Conservation (phyloP, 1,284 basidiomycete genomes). For the Leccinum holopus region DNA sequence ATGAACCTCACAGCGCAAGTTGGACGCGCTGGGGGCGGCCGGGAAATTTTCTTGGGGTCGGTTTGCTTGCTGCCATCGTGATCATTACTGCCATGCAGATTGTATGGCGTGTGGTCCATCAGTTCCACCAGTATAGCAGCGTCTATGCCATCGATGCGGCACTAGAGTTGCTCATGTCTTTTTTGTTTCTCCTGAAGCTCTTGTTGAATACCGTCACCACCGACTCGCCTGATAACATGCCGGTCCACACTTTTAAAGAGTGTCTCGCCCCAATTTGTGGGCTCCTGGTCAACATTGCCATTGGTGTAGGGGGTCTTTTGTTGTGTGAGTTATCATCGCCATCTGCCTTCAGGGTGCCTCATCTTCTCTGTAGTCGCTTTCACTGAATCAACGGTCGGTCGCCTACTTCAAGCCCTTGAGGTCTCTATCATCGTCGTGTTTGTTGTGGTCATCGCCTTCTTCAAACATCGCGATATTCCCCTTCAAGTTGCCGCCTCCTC, state of each 20-base stretch:
- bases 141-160: constrained; percentile 59
- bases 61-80: constrained; percentile 44
- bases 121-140: constrained; percentile 44
- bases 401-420: constrained; percentile 66
- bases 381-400: constrained; percentile 67
- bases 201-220: constrained; percentile 52
- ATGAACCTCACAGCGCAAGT: constrained; percentile 50
- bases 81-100: constrained; percentile 56
- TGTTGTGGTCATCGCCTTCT: constrained; percentile 53
- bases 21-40: constrained; percentile 63
- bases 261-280: constrained; percentile 54
- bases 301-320: constrained; percentile 59
- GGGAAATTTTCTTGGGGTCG: constrained; percentile 54
- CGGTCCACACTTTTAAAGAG: constrained; percentile 41
- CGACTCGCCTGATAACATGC: constrained; percentile 32
- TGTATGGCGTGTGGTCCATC: constrained; percentile 55
- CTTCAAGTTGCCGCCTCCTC: neutral
- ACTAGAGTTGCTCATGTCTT: constrained; percentile 57
- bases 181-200: constrained; percentile 62
- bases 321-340: constrained; percentile 46
- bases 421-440: constrained; percentile 63
- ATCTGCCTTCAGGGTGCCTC: constrained; percentile 9
- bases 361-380: constrained; percentile 51
- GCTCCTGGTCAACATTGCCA: constrained; percentile 50
- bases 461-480: constrained; percentile 21